Evolutionary conservation across 345 rosid genomes (phyloP).

Genomic region (Eucalyptus caleyi): DNA sequence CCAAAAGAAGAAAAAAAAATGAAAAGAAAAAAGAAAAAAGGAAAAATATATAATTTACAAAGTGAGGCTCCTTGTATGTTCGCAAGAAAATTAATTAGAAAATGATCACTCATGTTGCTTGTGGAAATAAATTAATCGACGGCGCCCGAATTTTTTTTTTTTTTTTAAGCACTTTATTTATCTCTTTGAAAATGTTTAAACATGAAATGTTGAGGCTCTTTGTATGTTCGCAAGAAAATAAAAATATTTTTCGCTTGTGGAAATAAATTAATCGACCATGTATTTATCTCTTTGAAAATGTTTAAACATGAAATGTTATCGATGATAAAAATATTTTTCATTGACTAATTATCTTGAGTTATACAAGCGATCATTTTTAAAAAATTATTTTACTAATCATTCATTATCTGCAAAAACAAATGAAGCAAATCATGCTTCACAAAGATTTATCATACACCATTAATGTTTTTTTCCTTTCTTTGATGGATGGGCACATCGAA

Average conservation of each 20-base stretch:
- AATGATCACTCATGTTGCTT: background rate
- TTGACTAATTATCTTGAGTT: fast-evolving
- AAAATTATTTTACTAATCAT: background rate
- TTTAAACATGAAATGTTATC: no score
- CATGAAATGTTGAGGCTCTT: no score
- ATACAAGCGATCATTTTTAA: fast-evolving
- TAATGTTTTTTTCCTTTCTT: background rate
- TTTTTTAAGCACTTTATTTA: no score
- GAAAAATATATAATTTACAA: no score
- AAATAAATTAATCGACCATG: background rate
- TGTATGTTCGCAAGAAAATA: no score
- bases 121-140: no score
- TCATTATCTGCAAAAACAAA: background rate
- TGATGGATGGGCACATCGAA: background rate
- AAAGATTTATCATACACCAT: background rate
- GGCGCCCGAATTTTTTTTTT: no score
- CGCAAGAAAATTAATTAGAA: no score
- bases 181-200: no score
- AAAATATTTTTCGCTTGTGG: fast-evolving
- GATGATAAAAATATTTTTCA: fast-evolving
- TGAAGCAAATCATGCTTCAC: background rate
- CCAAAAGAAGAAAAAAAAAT: no score
- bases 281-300: fast-evolving
- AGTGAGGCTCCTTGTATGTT: background rate
- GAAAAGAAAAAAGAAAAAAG: no score